Conservation (phyloP, 352 stramenopile genomes). For the Pythium insidiosum region DNA sequence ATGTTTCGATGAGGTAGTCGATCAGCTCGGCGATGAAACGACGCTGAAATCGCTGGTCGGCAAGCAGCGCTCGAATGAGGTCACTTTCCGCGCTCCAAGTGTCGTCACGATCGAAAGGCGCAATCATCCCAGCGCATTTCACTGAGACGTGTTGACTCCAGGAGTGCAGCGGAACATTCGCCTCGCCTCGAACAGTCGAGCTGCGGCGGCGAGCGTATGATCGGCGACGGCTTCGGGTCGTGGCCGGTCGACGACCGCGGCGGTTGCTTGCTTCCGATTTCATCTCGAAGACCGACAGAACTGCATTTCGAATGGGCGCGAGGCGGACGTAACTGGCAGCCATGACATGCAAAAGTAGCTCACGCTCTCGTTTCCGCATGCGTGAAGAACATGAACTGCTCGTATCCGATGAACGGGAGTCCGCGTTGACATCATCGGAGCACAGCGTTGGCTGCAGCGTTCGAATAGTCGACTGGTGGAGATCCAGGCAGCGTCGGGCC, state of each 20-base stretch:
- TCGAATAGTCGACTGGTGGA: constrained; percentile 58
- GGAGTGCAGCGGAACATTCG: constrained; percentile 41
- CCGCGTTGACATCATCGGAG: constrained; percentile 8
- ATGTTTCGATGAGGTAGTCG: constrained; percentile 34
- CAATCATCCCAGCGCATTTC: constrained; percentile 40
- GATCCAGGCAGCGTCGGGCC: constrained; percentile 39
- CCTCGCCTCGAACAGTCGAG: constrained; percentile 28
- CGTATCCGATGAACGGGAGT: too few relatives aligned
- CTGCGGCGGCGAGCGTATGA: constrained; percentile 14
- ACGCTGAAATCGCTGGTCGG: constrained; percentile 10
- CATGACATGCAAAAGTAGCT: constrained; percentile 32
- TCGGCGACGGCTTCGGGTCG: not conserved
- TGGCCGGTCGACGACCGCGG: not conserved
- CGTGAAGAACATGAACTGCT: too few relatives aligned
- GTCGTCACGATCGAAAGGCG: constrained; percentile 33
- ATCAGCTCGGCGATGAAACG: constrained; percentile 44
- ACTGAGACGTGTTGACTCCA: constrained; percentile 41
- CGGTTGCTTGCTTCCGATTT: constrained; percentile 10
- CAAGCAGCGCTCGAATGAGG: constrained; percentile 13
- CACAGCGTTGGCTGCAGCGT: constrained; percentile 19
- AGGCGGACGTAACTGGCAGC: constrained; percentile 48
- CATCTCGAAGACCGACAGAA: constrained; percentile 33
- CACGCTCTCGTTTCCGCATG: too few relatives aligned
- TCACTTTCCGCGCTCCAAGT: constrained; percentile 33
- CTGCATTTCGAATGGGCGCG: constrained; percentile 37